A percentile compares a stretch with the other conserved stretches of the same genome.
These are phyloP conservation scores for Sinapis alba DNA, from an alignment of 441 rosid genomes.

Conservation along the genomic window DNA sequence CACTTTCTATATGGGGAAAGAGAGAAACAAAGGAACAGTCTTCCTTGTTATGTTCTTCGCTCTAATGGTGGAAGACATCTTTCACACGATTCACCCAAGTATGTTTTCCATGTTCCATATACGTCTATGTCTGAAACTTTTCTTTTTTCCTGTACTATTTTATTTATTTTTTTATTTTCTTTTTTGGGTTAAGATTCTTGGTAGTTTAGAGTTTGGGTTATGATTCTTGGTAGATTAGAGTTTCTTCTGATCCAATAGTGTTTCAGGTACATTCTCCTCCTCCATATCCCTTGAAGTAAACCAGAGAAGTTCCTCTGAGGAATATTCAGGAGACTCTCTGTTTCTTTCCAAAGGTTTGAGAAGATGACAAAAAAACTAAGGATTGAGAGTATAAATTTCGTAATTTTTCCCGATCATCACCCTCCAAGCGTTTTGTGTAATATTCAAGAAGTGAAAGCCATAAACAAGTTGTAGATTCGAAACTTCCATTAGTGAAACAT, in stretches of 20 bases:
- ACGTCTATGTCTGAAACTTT: background rate
- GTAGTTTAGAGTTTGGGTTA: background rate
- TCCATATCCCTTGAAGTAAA: background rate
- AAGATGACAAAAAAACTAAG: constrained; percentile 4
- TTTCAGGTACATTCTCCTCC: constrained; percentile 9
- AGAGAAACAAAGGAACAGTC: constrained; percentile 17
- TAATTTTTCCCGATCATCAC: constrained; percentile 36
- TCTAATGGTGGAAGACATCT: constrained; percentile 25
- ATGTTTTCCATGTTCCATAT: constrained; percentile 16
- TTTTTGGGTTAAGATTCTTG: background rate
- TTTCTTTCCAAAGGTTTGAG: constrained; percentile 7
- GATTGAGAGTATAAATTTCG: background rate
- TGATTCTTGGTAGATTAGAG: background rate
- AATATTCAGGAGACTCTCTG: background rate
- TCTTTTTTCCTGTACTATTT: background rate
- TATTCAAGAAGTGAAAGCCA: background rate
- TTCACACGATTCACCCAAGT: constrained; percentile 20
- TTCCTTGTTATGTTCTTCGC: constrained; percentile 17
- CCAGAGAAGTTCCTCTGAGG: background rate
- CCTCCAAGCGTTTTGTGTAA: constrained; percentile 38
- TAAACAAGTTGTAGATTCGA: background rate
- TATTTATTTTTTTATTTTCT: too few relatives aligned
- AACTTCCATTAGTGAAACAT: background rate
- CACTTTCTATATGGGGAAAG: constrained; percentile 16
- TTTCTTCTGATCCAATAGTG: background rate